These are phyloP conservation scores for Hanseniaspora vineae DNA, from an alignment of 805 yeast species.

Conservation along the genomic window DNA sequence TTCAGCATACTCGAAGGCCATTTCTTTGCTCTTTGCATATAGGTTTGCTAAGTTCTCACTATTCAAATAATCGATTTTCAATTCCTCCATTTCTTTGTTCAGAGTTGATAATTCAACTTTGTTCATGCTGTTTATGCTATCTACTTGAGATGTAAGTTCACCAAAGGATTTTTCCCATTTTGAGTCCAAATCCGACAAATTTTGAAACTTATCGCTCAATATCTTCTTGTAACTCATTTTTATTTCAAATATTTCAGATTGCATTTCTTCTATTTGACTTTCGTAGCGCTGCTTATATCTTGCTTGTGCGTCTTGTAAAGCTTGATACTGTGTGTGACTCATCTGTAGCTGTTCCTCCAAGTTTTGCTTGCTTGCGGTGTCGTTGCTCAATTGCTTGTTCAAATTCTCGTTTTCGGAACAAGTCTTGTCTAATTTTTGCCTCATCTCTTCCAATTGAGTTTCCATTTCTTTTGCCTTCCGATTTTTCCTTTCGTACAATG, in stretches of 20 bases:
- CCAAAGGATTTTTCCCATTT: conserved; percentile 8
- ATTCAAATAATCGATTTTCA: neutral
- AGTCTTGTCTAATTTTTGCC: conserved; percentile 2
- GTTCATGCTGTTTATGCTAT: neutral
- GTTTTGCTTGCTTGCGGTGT: conserved; percentile 4
- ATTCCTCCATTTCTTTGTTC: neutral
- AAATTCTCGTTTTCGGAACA: conserved; percentile 2
- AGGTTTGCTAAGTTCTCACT: conserved; percentile 1
- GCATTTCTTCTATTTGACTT: conserved; percentile 11
- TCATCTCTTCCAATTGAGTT: conserved; percentile 17
- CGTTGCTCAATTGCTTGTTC: conserved; percentile 1
- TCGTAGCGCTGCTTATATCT: conserved; percentile 14
- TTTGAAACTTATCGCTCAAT: conserved; percentile 1
- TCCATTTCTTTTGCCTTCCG: conserved; percentile 58
- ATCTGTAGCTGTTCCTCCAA: conserved; percentile 10
- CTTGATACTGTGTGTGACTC: conserved; percentile 14
- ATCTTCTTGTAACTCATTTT: neutral
- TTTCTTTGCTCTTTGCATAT: conserved; percentile 9
- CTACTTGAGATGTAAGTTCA: neutral
- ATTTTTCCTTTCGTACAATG: conserved; percentile 57
- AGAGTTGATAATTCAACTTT: neutral
- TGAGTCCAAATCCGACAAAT: neutral
- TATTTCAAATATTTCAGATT: neutral
- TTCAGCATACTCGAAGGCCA: conserved; percentile 11
- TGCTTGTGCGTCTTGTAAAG: conserved; percentile 15